These are phyloP conservation scores for Hypocreales sp. DNA, from an alignment of 2,329 filamentous ascomycete genomes.

Conservation along the genomic window DNA sequence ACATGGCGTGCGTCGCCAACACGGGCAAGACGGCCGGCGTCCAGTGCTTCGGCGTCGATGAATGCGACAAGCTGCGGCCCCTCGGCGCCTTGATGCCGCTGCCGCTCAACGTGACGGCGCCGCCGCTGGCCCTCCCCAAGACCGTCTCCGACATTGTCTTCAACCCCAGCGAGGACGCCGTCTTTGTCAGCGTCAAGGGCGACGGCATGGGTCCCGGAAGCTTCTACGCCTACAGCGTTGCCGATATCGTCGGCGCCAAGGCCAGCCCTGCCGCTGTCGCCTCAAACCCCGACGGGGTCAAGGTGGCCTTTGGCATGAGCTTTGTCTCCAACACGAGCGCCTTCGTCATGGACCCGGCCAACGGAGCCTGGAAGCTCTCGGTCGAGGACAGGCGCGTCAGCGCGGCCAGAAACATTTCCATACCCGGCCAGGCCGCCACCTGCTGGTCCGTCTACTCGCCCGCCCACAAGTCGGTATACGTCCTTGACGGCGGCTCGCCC, in stretches of 20 bases:
- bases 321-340: neutral
- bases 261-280: neutral
- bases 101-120: conserved; percentile 1
- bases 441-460: conserved; percentile 1
- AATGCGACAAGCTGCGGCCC: neutral
- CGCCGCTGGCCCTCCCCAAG: neutral
- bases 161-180: conserved; percentile 1
- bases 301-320: neutral
- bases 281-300: neutral
- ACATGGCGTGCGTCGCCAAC: conserved; percentile 2
- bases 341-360: conserved; percentile 1
- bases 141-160: conserved; percentile 2
- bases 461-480: neutral
- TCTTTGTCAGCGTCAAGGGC: conserved; percentile 3
- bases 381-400: neutral
- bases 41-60: conserved; percentile 1
- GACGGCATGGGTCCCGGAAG: conserved; percentile 1
- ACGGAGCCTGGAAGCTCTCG: conserved; percentile 1
- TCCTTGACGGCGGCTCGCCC: neutral
- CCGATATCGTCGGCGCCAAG: neutral
- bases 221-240: conserved; percentile 1
- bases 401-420: neutral
- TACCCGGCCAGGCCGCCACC: neutral
- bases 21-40: conserved; percentile 2
- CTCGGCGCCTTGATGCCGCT: conserved; percentile 1